Evolutionary conservation across 2,329 filamentous ascomycete genomes (phyloP), one percentile per base, ranked within the genome.

Genomic region (Tolypocladium sp.): DNA sequence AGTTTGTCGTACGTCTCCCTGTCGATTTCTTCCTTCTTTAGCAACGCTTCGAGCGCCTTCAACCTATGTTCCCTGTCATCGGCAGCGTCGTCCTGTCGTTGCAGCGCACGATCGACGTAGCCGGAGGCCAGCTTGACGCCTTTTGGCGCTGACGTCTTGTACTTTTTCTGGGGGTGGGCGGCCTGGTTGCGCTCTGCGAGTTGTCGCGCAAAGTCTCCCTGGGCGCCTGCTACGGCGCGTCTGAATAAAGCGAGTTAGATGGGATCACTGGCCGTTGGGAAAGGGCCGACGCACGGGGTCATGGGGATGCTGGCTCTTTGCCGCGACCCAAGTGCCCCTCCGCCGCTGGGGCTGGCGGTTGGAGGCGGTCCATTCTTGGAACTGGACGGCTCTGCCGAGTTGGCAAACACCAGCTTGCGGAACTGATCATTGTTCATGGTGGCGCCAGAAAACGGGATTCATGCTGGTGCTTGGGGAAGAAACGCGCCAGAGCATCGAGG

Each of bases 341-440:
- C 75, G 37, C 59, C 65, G 49, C 62, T 63, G 13, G 67, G 61
- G 58, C 64, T 65, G 61, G 66, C 63, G 62, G 66, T 61, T 65
- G 64, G 63, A 57, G 65, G 68, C 55, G 76, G 70, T 63, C 77
- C 80, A 78, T 82, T 73, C 70, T 73, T 74, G 61, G 72, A 59
- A 65, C 73, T 60, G 62, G 71, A 66, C 37, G 73, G 62, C 61
- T 78, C 79, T 58, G 73, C 68, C 8, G 78, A 69, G 61, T 78
- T 79, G 46, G 73, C 73, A 53, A 86, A 78, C 27, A 96, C 74
- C 8, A 97, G 82, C 63, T 89, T 88, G 58, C 94, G 88, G 69
- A 99, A 99, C 68, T 97, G 91, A 51, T 92, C 85, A 79, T 97
- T 97, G 73, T 97, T 96, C 94, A 99, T 97, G 42, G 51, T 63